Conservation (phyloP, 2,329 filamentous ascomycete genomes). For the Aspergillus flavus region DNA sequence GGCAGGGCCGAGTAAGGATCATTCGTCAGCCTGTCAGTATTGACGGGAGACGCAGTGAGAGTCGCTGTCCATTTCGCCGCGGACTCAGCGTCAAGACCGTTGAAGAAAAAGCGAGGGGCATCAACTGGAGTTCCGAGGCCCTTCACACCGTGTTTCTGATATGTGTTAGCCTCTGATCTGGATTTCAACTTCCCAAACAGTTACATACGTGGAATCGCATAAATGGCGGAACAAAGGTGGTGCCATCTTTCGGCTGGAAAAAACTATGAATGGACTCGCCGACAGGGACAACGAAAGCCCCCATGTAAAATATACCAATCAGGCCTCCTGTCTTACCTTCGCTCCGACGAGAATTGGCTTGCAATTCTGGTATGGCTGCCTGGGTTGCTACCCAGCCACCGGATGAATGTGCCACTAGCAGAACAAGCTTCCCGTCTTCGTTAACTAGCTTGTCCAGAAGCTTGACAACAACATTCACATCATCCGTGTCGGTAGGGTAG, state of each 20-base stretch:
- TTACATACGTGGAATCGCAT: conserved; percentile 31
- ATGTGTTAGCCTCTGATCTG: neutral
- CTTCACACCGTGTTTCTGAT: conserved; percentile 19
- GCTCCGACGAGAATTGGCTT: conserved; percentile 21
- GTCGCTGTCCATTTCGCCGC: conserved; percentile 28
- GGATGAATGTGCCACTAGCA: conserved; percentile 36
- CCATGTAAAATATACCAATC: conserved; percentile 33
- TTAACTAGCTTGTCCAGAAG: conserved; percentile 1
- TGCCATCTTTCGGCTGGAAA: conserved; percentile 33
- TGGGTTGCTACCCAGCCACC: conserved; percentile 40
- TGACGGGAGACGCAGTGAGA: conserved; percentile 30
- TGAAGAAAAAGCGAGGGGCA: conserved; percentile 31
- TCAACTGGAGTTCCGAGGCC: conserved; percentile 29
- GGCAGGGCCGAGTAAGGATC: conserved; percentile 34
- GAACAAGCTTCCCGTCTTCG: conserved; percentile 28
- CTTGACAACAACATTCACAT: neutral
- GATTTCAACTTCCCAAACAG: accelerated
- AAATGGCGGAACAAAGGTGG: conserved; percentile 24
- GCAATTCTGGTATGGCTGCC: conserved; percentile 30
- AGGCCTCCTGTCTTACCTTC: conserved; percentile 25
- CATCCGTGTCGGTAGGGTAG: conserved; percentile 5
- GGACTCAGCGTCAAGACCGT: conserved; percentile 24
- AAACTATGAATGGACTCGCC: conserved; percentile 35
- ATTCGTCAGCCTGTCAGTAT: conserved; percentile 33
- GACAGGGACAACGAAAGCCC: conserved; percentile 33